These are phyloP conservation scores for Plenodomus tracheiphilus DNA, from an alignment of 2,329 filamentous ascomycete genomes.

Conservation along the genomic window DNA sequence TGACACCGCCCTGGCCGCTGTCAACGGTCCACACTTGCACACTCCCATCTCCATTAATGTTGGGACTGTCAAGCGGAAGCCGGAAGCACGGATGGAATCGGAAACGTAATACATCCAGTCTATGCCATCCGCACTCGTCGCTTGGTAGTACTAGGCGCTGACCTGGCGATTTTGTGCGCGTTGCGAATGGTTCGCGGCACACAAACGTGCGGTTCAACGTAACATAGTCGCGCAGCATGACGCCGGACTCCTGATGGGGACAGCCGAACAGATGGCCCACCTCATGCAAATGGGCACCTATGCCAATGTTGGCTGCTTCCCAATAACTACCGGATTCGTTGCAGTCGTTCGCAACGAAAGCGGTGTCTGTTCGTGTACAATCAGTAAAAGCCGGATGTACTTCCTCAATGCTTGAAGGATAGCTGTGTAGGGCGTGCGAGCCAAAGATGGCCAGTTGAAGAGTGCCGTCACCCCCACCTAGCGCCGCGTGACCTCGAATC, in stretches of 20 bases:
- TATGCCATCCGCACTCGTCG: slow-evolving; percentile 91
- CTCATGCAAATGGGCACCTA: slow-evolving; percentile 90
- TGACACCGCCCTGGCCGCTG: slow-evolving; percentile 72
- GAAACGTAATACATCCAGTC: slow-evolving; percentile 85
- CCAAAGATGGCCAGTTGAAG: slow-evolving; percentile 87
- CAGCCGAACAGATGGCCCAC: slow-evolving; percentile 88
- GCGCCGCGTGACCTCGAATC: slow-evolving; percentile 78
- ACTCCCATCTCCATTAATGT: slow-evolving; percentile 66
- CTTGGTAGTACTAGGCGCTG: slow-evolving; percentile 69
- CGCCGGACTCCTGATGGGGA: slow-evolving; percentile 84
- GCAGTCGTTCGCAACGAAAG: slow-evolving; percentile 80
- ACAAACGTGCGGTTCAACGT: slow-evolving; percentile 82
- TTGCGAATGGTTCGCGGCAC: slow-evolving; percentile 80
- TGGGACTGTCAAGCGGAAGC: slow-evolving; percentile 70
- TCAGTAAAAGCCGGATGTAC: slow-evolving; percentile 87
- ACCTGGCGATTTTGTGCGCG: slow-evolving; percentile 81
- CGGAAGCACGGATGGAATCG: slow-evolving; percentile 88
- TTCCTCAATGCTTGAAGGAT: slow-evolving; percentile 86
- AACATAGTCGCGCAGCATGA: slow-evolving; percentile 90
- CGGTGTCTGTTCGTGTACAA: slow-evolving; percentile 84
- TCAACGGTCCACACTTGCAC: slow-evolving; percentile 88
- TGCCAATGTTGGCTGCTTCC: slow-evolving; percentile 94
- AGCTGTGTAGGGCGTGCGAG: slow-evolving; percentile 88
- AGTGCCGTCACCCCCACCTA: slow-evolving; percentile 75
- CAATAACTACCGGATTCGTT: slow-evolving; percentile 87